phyloP scores from a whole-genome alignment of 768 basidiomycete genomes.

The Calocybe indica region DNA sequence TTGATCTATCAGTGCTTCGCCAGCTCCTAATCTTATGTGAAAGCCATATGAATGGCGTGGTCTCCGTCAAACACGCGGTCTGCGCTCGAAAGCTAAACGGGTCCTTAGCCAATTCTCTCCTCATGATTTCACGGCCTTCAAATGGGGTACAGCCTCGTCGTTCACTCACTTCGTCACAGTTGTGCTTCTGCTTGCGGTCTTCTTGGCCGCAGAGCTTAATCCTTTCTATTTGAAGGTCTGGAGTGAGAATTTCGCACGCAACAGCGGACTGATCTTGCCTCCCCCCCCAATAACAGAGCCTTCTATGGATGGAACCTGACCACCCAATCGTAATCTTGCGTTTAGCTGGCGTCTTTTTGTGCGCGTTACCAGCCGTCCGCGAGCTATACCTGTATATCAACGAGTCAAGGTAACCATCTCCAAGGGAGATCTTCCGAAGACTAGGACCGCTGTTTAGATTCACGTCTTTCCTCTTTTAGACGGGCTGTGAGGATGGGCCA shows the following conservation, averaged over 20 bases:
- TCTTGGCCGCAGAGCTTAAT: slow-evolving; percentile 80
- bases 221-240: slow-evolving; percentile 84
- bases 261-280: slow-evolving; percentile 2
- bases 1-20: slow-evolving; percentile 4
- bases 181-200: slow-evolving; percentile 68
- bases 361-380: slow-evolving; percentile 80
- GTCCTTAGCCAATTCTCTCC: slow-evolving; percentile 83
- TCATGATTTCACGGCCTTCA: slow-evolving; percentile 83
- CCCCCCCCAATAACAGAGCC: slow-evolving; percentile 28
- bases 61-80: slow-evolving; percentile 67
- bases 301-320: slow-evolving; percentile 86
- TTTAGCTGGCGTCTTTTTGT: slow-evolving; percentile 74
- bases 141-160: slow-evolving; percentile 76
- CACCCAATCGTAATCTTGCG: slow-evolving; percentile 77
- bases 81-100: slow-evolving; percentile 74
- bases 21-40: slow-evolving; percentile 10
- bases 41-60: slow-evolving; percentile 87
- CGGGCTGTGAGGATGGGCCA: slow-evolving; percentile 86
- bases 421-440: background rate
- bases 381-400: slow-evolving; percentile 83
- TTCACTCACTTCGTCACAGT: slow-evolving; percentile 73
- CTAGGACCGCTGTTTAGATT: background rate
- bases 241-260: slow-evolving; percentile 2
- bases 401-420: slow-evolving; percentile 55
- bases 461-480: slow-evolving; percentile 27